phyloP scores from a whole-genome alignment of 2,329 filamentous ascomycete species.

The Byssochlamys sp. region DNA sequence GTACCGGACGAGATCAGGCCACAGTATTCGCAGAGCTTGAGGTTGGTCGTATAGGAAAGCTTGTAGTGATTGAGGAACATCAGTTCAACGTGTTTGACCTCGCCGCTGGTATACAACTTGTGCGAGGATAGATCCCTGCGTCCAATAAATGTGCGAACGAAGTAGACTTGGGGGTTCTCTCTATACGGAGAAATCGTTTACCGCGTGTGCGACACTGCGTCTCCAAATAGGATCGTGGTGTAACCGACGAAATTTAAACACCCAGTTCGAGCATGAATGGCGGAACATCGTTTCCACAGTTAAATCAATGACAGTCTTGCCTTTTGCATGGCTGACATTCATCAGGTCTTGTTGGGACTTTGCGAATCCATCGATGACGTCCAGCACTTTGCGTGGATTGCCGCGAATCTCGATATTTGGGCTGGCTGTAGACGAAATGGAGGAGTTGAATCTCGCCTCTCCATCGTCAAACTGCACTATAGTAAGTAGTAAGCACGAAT shows the following conservation, averaged over 20 bases:
- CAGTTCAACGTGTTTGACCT: constrained; percentile 52
- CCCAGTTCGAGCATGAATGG: constrained; percentile 68
- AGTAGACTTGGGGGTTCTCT: constrained; percentile 61
- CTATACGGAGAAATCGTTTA: constrained; percentile 56
- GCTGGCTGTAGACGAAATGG: constrained; percentile 53
- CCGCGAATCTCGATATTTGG: constrained; percentile 53
- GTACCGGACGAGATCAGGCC: constrained; percentile 49
- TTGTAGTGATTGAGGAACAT: constrained; percentile 73
- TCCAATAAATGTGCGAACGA: constrained; percentile 60
- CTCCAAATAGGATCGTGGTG: constrained; percentile 63
- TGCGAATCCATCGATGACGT: constrained; percentile 60
- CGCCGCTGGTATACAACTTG: constrained; percentile 44
- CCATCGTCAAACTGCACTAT: constrained; percentile 42
- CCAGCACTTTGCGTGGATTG: constrained; percentile 53
- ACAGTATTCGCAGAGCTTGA: constrained; percentile 64
- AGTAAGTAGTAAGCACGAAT: not conserved
- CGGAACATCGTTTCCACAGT: constrained; percentile 54
- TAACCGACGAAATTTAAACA: constrained; percentile 62
- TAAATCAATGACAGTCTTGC: constrained; percentile 55
- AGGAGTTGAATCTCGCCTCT: constrained; percentile 61
- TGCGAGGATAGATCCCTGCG: constrained; percentile 54
- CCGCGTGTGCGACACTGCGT: constrained; percentile 54
- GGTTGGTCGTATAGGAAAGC: constrained; percentile 58
- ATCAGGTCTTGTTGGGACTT: constrained; percentile 61
- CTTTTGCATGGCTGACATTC: constrained; percentile 68